phyloP scores from a whole-genome alignment of 768 basidiomycete genomes.

The Tubosaeta sp. region DNA sequence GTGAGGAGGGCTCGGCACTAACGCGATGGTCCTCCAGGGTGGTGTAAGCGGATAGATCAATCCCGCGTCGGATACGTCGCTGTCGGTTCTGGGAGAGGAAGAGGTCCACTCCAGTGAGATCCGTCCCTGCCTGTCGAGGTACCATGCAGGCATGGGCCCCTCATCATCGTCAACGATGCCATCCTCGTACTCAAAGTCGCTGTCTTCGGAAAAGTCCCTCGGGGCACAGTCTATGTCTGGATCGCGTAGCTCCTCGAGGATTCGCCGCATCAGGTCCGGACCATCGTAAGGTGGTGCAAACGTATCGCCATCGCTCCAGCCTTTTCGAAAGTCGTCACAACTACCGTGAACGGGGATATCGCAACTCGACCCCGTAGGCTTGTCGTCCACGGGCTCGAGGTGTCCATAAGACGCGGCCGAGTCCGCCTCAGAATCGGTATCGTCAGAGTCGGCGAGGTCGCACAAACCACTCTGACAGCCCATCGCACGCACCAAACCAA shows the following conservation, averaged over 20 bases:
- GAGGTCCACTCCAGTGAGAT: not conserved
- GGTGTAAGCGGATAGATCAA: constrained; percentile 6
- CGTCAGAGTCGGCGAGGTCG: not conserved
- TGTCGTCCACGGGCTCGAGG: not conserved
- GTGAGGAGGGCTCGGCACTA: not conserved
- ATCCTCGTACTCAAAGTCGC: not conserved
- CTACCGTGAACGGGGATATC: not conserved
- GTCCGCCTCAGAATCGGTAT: not conserved
- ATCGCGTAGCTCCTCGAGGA: constrained; percentile 16
- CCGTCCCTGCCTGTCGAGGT: not conserved
- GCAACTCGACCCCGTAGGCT: not conserved
- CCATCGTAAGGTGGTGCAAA: not conserved
- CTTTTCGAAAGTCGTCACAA: not conserved
- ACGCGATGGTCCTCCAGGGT: not conserved
- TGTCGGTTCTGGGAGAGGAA: not conserved
- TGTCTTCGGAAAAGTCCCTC: constrained; percentile 2
- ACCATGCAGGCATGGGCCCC: too few species aligned
- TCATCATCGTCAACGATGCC: not conserved
- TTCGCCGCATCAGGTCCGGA: constrained; percentile 9
- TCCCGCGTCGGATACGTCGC: constrained; percentile 4
- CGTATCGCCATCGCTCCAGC: not conserved
- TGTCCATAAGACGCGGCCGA: not conserved
- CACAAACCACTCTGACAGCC: not conserved
- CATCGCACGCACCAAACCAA: not conserved
- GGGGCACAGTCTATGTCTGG: constrained; percentile 6